Percentiles rank a stretch among this genome's conserved stretches.
phyloP scores from a whole-genome alignment of 179 eudicot species.

The Monotropa hypopitys region DNA sequence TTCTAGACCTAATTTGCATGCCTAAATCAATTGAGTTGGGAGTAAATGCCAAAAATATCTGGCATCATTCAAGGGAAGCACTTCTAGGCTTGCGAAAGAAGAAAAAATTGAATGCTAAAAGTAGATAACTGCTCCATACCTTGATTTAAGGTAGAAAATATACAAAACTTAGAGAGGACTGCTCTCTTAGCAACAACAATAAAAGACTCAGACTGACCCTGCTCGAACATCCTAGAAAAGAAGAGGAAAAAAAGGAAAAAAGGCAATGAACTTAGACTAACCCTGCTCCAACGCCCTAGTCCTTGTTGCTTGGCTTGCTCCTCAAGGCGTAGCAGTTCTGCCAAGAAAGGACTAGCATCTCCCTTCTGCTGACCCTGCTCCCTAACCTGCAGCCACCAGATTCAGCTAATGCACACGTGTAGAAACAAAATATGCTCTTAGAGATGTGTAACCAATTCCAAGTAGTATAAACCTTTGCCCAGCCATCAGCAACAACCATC shows the following conservation, averaged over 20 bases:
- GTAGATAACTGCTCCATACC: neutral
- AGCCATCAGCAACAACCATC: conserved; percentile 76
- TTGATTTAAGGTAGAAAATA: neutral
- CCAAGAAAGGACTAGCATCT: conserved; percentile 52
- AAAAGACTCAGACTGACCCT: neutral
- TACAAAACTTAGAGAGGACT: neutral
- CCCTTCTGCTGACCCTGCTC: conserved; percentile 63
- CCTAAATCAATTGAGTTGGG: neutral
- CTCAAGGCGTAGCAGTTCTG: conserved; percentile 51
- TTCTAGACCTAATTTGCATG: neutral
- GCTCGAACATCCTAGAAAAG: neutral
- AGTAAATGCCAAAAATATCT: neutral
- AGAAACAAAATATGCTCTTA: neutral
- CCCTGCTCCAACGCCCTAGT: conserved; percentile 88
- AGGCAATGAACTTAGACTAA: conserved; percentile 15
- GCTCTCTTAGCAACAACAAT: neutral
- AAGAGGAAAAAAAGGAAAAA: neutral
- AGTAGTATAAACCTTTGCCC: conserved; percentile 70
- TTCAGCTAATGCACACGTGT: conserved; percentile 1
- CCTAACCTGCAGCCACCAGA: conserved; percentile 47
- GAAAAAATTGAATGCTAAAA: neutral
- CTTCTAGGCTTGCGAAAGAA: neutral
- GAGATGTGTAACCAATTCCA: neutral
- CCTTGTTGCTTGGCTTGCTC: conserved; percentile 84
- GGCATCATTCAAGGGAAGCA: neutral